Percentiles rank a stretch among this genome's conserved stretches.
Conservation (phyloP, 331 rosid species). For the Spiraea crenata region DNA sequence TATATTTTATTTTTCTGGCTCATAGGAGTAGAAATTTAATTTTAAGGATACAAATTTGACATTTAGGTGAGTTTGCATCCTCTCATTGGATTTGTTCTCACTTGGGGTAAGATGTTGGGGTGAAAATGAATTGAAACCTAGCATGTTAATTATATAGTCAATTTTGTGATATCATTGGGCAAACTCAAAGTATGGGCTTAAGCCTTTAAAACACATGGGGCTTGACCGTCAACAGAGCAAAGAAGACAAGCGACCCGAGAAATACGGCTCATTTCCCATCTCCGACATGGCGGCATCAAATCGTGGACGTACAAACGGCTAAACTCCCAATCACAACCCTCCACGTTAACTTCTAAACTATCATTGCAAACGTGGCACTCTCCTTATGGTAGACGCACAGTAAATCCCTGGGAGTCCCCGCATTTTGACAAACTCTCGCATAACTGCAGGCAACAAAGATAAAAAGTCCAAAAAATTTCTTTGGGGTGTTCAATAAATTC, state of each 20-base stretch:
- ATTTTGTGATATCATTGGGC: too few relatives aligned
- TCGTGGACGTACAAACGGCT: neutral
- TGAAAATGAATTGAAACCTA: too few relatives aligned
- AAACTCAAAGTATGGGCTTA: too few relatives aligned
- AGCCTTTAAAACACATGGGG: too few relatives aligned
- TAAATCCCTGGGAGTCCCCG: neutral
- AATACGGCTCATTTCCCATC: neutral
- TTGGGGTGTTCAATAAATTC: neutral
- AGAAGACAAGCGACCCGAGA: slow-evolving; percentile 21
- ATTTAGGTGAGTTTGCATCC: too few relatives aligned
- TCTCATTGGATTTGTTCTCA: too few relatives aligned
- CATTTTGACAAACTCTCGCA: neutral
- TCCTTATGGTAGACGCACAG: neutral
- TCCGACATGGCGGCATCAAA: neutral
- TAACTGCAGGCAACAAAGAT: neutral
- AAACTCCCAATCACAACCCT: neutral
- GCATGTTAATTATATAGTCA: too few relatives aligned
- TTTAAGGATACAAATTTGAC: too few relatives aligned
- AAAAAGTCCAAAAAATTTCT: neutral
- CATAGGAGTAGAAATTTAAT: too few relatives aligned
- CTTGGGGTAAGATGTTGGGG: too few relatives aligned
- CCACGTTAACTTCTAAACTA: neutral
- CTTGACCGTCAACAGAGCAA: slow-evolving; percentile 1
- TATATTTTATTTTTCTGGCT: too few relatives aligned
- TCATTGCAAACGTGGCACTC: neutral